A percentile compares a stretch with the other conserved stretches of the same genome.
Evolutionary conservation across 2,329 filamentous ascomycete genomes (phyloP).

Genomic region (Pseudogymnoascus sp.): DNA sequence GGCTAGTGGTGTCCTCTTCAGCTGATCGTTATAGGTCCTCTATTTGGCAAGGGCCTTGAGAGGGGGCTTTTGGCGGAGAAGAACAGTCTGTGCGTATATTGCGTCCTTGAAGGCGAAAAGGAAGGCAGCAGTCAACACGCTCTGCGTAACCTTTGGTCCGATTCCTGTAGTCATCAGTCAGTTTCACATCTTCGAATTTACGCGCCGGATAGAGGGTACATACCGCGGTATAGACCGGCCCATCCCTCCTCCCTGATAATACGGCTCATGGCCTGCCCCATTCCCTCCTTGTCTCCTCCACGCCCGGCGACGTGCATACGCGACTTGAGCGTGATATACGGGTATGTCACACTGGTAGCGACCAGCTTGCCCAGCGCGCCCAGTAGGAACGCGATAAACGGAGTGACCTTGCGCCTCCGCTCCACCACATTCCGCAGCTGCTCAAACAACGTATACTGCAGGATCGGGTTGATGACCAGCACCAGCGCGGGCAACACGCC

Average conservation of each 20-base stretch:
- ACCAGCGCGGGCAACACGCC: constrained; percentile 89
- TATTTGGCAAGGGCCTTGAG: constrained; percentile 18
- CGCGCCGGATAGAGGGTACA: constrained; percentile 23
- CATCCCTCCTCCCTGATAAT: constrained; percentile 90
- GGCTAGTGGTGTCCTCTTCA: no score
- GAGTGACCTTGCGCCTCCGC: constrained; percentile 61
- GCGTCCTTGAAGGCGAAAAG: constrained; percentile 98
- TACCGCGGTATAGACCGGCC: constrained; percentile 84
- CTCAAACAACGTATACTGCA: constrained; percentile 98
- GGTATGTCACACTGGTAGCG: constrained; percentile 90
- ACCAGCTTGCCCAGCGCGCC: constrained; percentile 92
- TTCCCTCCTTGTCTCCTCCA: constrained; percentile 70
- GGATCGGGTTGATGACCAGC: constrained; percentile 93
- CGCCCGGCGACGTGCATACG: constrained; percentile 86
- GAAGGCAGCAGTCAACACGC: constrained; percentile 91
- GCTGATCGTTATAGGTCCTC: not conserved
- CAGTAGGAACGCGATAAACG: constrained; percentile 80
- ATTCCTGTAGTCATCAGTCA: constrained; percentile 56
- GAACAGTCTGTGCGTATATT: constrained; percentile 75
- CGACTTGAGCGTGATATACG: constrained; percentile 98
- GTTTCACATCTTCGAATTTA: not conserved
- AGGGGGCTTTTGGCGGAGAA: constrained; percentile 42
- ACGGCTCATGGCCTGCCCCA: constrained; percentile 67
- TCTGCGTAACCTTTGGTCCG: constrained; percentile 92
- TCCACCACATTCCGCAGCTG: constrained; percentile 91